Evolutionary conservation across 2,329 filamentous ascomycete genomes (phyloP), one percentile per base, ranked within the genome.

Genomic region (Nemania serpens): DNA sequence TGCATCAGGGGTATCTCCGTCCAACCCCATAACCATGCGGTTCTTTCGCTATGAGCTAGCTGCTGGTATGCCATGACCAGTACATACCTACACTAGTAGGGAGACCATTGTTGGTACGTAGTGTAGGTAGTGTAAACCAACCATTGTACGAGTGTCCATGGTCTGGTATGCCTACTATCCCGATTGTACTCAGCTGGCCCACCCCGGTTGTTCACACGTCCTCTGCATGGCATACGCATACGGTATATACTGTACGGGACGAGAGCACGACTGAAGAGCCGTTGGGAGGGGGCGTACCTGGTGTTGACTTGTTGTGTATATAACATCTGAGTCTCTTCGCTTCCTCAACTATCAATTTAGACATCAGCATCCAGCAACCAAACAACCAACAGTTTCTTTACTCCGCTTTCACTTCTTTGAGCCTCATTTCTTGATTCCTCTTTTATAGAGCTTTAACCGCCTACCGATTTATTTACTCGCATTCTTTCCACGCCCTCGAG

Each of bases 371-470:
- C 25, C 25, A 29, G 7, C 25, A 29, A 29, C 25, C 25, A 29
- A 29, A 29, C 25, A 29, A 29, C 25, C 56, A 58, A 54, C 59
- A 55, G 55, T 64, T 64, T 58, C 51, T 56, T 63, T 59, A 64
- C 58, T 58, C 56, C 51, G 50, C 55, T 56, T 62, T 59, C 59
- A 52, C 41, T 64, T 64, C 55, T 59, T 56, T 52, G 33, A 33
- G 33, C 59, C 58, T 64, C 52, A 43, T 53, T 61, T 57, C 22
- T 56, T 53, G 55, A 58, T 60, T 53, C 36, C 55, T 48, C 39
- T 55, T 59, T 18, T 50, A 50, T 41, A 53, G 33, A 42, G 51
- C 29, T 37, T 41, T 39, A n/a, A 12, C 15, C 36, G 36, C 36
- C 11, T 12, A 39, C 11, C n/a, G n/a, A n/a, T 29, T 29, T 29